Evolutionary conservation across 345 rosid genomes (phyloP).

Genomic region (Salix koriyanagi): DNA sequence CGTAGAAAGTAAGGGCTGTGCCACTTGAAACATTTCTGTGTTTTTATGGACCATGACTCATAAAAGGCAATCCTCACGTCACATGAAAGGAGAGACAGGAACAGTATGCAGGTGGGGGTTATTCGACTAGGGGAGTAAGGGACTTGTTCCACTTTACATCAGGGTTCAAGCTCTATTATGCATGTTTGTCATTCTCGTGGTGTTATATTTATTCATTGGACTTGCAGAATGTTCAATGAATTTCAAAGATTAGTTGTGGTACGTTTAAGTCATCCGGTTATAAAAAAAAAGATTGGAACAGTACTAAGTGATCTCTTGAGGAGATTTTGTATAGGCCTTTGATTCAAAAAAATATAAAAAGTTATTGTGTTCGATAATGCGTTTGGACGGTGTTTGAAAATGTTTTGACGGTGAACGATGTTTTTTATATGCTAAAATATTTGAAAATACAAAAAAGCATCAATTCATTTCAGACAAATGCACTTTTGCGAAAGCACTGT

Average conservation of each 20-base stretch:
- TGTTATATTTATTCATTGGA: too few species aligned
- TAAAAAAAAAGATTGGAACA: neutral
- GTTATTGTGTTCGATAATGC: too few species aligned
- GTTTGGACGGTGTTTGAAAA: too few species aligned
- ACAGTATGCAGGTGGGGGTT: neutral
- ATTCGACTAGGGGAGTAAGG: too few species aligned
- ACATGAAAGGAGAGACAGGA: neutral
- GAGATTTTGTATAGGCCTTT: neutral
- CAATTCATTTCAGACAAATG: too few species aligned
- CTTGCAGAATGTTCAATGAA: fast-evolving
- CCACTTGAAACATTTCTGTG: neutral
- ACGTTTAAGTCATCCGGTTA: too few species aligned
- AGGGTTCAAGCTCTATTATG: too few species aligned
- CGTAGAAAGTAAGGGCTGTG: neutral
- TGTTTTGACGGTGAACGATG: too few species aligned
- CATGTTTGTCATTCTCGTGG: fast-evolving
- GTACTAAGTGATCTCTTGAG: neutral
- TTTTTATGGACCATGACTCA: neutral
- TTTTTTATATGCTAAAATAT: too few species aligned
- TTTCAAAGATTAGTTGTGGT: fast-evolving
- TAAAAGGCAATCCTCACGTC: neutral
- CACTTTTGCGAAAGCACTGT: too few species aligned
- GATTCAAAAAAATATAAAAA: neutral
- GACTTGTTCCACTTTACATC: too few species aligned
- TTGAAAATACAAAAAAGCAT: too few species aligned